Evolutionary conservation across 2,329 filamentous ascomycete genomes (phyloP).

Genomic region (Penicillium rolfsii): DNA sequence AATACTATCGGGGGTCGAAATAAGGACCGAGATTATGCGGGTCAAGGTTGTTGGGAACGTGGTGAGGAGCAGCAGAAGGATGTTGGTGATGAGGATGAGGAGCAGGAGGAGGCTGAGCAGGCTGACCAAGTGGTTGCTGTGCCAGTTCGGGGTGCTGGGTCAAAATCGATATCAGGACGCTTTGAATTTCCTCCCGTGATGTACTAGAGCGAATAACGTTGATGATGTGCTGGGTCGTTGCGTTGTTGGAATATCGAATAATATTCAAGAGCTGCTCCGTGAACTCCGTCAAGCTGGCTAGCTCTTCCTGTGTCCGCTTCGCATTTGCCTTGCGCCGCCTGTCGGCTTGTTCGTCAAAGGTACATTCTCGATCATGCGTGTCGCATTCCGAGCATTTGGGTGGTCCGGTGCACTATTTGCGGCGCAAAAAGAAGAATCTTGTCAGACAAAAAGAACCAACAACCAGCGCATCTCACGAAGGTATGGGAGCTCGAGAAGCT

Average conservation of each 20-base stretch:
- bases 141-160: background rate
- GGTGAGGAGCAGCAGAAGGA: background rate
- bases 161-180: conserved; percentile 9
- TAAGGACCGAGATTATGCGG: conserved; percentile 13
- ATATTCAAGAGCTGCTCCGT: conserved; percentile 34
- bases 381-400: conserved; percentile 40
- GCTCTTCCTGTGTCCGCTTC: conserved; percentile 35
- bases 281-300: conserved; percentile 33
- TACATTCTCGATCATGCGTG: conserved; percentile 38
- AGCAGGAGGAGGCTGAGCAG: background rate
- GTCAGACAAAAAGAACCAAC: conserved; percentile 11
- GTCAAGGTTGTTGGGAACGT: conserved; percentile 1
- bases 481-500: background rate
- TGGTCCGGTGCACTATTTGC: conserved; percentile 35
- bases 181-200: conserved; percentile 21
- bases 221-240: conserved; percentile 30
- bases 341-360: conserved; percentile 41
- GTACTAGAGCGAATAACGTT: conserved; percentile 33
- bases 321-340: conserved; percentile 42
- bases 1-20: conserved; percentile 13
- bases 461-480: background rate
- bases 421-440: conserved; percentile 10
- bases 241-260: conserved; percentile 29
- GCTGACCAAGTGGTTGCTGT: background rate
- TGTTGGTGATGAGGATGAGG: background rate